Conservation (phyloP, 306 rosid genomes). For the Abrus pulchellus region DNA sequence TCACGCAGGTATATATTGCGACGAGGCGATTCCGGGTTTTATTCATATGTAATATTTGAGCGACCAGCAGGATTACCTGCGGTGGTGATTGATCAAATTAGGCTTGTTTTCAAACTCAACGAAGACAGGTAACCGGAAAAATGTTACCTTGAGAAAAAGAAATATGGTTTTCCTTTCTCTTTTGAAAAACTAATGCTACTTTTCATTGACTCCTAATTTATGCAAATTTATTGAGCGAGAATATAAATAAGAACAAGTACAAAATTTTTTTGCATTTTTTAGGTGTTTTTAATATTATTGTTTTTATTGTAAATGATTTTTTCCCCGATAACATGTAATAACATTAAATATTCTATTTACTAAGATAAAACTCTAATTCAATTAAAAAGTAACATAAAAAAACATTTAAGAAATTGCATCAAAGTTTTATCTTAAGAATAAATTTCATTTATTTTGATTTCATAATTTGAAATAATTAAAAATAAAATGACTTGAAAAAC, state of each 20-base stretch:
- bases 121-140: conserved; percentile 51
- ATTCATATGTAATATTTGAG: conserved; percentile 68
- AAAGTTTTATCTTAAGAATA: too few relatives aligned
- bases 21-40: conserved; percentile 72
- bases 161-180: not conserved
- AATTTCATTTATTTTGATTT: too few relatives aligned
- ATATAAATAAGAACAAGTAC: not conserved
- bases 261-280: too few relatives aligned
- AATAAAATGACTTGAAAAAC: not conserved
- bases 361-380: too few relatives aligned
- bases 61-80: conserved; percentile 66
- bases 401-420: too few relatives aligned
- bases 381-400: too few relatives aligned
- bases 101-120: conserved; percentile 65
- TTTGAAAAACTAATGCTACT: not conserved
- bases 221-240: not conserved
- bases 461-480: not conserved
- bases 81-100: conserved; percentile 56
- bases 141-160: not conserved
- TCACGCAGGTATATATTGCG: conserved; percentile 68
- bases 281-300: too few relatives aligned
- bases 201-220: not conserved
- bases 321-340: too few relatives aligned
- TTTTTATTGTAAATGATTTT: too few relatives aligned
- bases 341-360: too few relatives aligned